Base-by-base conservation (phyloP, 345 rosid species). In the Durio zibethinus region DNA sequence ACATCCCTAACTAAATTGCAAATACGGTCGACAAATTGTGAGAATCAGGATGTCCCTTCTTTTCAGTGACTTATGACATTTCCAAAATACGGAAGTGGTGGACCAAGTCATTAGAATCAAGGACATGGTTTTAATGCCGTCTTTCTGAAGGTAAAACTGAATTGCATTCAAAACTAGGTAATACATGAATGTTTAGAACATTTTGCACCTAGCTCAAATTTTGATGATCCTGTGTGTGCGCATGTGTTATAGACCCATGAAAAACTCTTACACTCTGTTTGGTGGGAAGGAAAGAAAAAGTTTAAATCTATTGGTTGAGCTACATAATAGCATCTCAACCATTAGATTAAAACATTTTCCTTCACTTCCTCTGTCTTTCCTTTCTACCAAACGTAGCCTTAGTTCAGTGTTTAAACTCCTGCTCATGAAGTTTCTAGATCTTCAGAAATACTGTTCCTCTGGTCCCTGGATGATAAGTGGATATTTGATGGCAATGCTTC, bases 61-160 rank as follows among this genome's bases (percentile, higher is more conserved):
- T 77, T 56, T 42, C 21, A 18, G 42, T 77, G 67, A 38, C 53
- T 47, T 77, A 6, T 38, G 54, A 42, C 50, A n/a, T 76, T 52
- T 50, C 73, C 38, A 31, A 67, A 15, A 65, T 7, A 25, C 2
- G 21, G 38, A 36, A 21, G 9, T 66, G 52, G 15, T 33, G 10
- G 21, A 12, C 69, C 40, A 67, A 36, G 48, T 15, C 18, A 9
- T 53, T 29, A 25, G 53, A 77, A 40, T 54, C 21, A 45, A 53
- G 36, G 31, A 18, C 70, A 45, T 75, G 31, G 20, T 75, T 4
- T n/a, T 75, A 16, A 10, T 43, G 27, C 43, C 56, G 40, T 29
- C 45, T 23, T 77, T 36, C n/a, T 18, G 43, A 65, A 21, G 72
- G 62, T 27, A 77, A 67, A 66, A 36, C 38, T 54, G 48, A 50